Evolutionary conservation across 768 basidiomycete species (phyloP).

Genomic region (Lactarius quietus): DNA sequence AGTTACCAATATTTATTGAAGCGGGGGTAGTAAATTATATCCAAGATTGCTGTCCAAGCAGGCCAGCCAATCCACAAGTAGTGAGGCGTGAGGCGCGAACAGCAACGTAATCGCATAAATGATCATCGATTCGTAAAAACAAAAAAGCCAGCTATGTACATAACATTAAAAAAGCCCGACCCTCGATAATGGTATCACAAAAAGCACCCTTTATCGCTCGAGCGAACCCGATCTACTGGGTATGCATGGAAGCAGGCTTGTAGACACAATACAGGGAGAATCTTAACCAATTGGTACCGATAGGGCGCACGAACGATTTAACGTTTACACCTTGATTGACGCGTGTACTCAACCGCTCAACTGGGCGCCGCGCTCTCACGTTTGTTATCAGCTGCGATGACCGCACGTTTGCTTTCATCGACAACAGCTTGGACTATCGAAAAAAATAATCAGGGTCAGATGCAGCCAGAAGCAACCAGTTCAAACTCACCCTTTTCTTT

Average conservation of each 20-base stretch:
- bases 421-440: constrained; percentile 39
- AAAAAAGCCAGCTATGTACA: constrained; percentile 10
- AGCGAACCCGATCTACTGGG: constrained; percentile 9
- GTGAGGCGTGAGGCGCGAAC: no score
- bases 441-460: not conserved
- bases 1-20: not conserved
- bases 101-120: not conserved
- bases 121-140: not conserved
- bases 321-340: constrained; percentile 1
- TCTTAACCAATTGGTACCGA: not conserved
- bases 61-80: not conserved
- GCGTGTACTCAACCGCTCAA: constrained; percentile 1
- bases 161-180: constrained; percentile 10
- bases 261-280: not conserved
- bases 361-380: constrained; percentile 33
- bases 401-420: constrained; percentile 45
- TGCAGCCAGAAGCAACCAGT: not conserved
- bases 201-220: not conserved
- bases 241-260: constrained; percentile 1
- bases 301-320: not conserved
- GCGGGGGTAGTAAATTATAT: not conserved
- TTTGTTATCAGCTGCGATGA: constrained; percentile 44
- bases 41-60: not conserved
- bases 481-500: constrained; percentile 38
- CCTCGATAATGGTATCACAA: constrained; percentile 7